Evolutionary conservation across 257 asterid species (phyloP).

Genomic region (Euphrasia confusa): DNA sequence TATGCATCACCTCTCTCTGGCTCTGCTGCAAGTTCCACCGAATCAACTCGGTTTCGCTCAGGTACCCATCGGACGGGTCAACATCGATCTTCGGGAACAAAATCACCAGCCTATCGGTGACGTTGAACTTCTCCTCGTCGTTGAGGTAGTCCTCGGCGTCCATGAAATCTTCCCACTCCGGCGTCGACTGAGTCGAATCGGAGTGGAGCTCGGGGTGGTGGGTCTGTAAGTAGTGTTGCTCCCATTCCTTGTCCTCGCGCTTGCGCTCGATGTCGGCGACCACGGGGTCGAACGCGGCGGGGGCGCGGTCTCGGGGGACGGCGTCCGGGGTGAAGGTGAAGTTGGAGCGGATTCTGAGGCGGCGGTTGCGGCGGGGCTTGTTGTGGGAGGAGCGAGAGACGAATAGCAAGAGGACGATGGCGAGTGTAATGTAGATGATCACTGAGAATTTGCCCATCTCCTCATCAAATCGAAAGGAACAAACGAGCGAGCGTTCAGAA

Average conservation of each 20-base stretch:
- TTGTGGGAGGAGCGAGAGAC: conserved; percentile 64
- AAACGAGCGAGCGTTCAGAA: too few species aligned
- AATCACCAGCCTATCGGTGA: conserved; percentile 63
- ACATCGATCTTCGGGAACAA: conserved; percentile 87
- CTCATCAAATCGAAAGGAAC: neutral
- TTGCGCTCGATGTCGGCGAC: conserved; percentile 77
- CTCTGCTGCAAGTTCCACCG: conserved; percentile 76
- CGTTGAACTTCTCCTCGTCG: conserved; percentile 81
- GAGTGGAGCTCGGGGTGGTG: conserved; percentile 41
- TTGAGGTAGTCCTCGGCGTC: conserved; percentile 90
- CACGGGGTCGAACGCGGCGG: conserved; percentile 72
- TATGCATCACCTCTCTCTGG: conserved; percentile 69
- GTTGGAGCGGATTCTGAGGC: conserved; percentile 82
- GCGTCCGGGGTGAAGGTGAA: conserved; percentile 51
- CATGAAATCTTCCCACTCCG: conserved; percentile 94
- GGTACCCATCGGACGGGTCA: conserved; percentile 65
- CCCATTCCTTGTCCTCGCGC: conserved; percentile 85
- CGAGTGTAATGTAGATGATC: conserved; percentile 59
- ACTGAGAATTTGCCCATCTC: conserved; percentile 66
- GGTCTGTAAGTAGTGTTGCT: conserved; percentile 46
- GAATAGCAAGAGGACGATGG: conserved; percentile 51
- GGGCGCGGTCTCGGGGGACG: conserved; percentile 18
- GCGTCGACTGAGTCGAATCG: conserved; percentile 42
- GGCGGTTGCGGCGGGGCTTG: conserved; percentile 61
- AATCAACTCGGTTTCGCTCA: conserved; percentile 66